Percentiles rank a stretch among this genome's conserved stretches.
These are phyloP conservation scores for Pelargonium myrrhifolium DNA, from an alignment of 441 rosid species.

Conservation along the genomic window DNA sequence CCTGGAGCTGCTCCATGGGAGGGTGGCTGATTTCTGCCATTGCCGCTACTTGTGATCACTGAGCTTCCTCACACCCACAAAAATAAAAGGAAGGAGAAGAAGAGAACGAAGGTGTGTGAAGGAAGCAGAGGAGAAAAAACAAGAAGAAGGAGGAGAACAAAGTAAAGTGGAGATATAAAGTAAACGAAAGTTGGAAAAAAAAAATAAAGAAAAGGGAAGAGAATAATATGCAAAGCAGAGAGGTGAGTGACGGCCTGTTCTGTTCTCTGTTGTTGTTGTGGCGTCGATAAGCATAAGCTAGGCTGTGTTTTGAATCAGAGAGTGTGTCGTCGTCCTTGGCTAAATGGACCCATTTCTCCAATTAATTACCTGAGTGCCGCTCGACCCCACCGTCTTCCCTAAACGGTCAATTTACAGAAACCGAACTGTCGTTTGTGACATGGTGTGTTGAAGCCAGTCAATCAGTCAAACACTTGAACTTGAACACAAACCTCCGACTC, in stretches of 20 bases:
- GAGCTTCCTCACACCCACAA: constrained; percentile 1
- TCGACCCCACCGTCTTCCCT: neutral
- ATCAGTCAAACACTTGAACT: no score
- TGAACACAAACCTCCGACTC: no score
- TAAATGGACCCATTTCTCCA: neutral
- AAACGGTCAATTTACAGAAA: no score
- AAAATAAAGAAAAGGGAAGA: neutral
- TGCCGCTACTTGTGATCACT: constrained; percentile 9
- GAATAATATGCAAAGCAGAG: constrained; percentile 29
- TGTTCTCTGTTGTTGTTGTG: neutral
- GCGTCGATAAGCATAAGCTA: constrained; percentile 10
- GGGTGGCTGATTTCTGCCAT: constrained; percentile 80
- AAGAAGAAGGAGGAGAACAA: constrained; percentile 19
- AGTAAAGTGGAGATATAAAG: constrained; percentile 49
- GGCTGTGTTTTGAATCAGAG: constrained; percentile 1
- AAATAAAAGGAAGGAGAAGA: neutral
- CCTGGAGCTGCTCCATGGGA: constrained; percentile 78
- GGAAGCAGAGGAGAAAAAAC: constrained; percentile 21
- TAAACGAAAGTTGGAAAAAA: constrained; percentile 19
- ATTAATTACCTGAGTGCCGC: neutral
- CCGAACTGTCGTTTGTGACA: no score
- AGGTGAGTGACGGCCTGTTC: constrained; percentile 8
- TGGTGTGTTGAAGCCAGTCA: no score
- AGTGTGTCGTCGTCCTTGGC: neutral
- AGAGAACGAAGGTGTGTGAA: constrained; percentile 2